phyloP scores from a whole-genome alignment of 1,284 basidiomycete species.

The Lentinus polychrous region DNA sequence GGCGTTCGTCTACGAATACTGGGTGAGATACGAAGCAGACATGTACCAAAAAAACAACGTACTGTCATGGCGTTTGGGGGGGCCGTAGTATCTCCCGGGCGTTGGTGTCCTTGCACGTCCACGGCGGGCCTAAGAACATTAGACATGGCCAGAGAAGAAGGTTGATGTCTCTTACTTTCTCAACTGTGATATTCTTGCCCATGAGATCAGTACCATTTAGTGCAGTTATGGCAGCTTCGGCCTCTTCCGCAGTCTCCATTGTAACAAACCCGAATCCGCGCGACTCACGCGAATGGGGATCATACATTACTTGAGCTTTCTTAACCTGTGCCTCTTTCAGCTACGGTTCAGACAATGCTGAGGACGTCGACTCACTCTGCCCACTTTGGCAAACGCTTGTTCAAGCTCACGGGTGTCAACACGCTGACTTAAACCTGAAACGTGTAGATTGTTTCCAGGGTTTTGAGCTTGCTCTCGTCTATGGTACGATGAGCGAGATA shows the following conservation, averaged over 20 bases:
- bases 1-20: conserved; percentile 50
- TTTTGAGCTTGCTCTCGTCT: conserved; percentile 45
- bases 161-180: conserved; percentile 54
- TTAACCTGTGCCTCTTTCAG: conserved; percentile 45
- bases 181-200: conserved; percentile 82
- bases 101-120: conserved; percentile 93
- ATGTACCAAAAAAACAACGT: conserved; percentile 12
- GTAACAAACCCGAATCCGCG: conserved; percentile 98
- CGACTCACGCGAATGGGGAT: conserved; percentile 93
- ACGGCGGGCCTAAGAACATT: conserved; percentile 68
- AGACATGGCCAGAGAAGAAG: conserved; percentile 7
- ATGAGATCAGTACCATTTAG: conserved; percentile 80
- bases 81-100: conserved; percentile 90
- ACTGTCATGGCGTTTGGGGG: conserved; percentile 74
- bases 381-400: conserved; percentile 82
- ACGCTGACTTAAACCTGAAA: conserved; percentile 77
- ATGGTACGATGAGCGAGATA: conserved; percentile 6
- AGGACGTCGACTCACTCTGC: conserved; percentile 56
- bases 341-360: neutral
- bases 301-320: conserved; percentile 93
- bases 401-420: conserved; percentile 87
- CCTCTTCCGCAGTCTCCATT: conserved; percentile 83
- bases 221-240: conserved; percentile 81
- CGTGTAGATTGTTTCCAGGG: conserved; percentile 95
- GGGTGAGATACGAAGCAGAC: conserved; percentile 1